These are phyloP conservation scores for Rusavskia elegans DNA, from an alignment of 495 filamentous ascomycete genomes.

Conservation along the genomic window DNA sequence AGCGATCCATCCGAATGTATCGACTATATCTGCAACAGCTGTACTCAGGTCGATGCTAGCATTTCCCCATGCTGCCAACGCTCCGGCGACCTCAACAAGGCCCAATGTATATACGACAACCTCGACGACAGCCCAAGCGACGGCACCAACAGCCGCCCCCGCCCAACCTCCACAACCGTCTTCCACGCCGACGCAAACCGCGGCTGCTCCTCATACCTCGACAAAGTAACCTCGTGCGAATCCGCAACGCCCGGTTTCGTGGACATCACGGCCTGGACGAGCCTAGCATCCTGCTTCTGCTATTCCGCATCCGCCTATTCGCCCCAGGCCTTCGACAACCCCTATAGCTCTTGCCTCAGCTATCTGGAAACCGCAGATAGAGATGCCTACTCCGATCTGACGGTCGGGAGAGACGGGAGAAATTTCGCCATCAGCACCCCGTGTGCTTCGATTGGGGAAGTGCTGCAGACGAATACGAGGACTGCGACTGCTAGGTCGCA, in stretches of 20 bases:
- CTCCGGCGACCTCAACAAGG: neutral
- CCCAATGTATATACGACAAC: neutral
- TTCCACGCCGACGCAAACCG: neutral
- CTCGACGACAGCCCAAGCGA: neutral
- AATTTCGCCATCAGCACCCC: neutral
- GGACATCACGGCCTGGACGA: neutral
- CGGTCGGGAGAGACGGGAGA: neutral
- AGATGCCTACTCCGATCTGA: neutral
- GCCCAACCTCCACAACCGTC: too few species aligned
- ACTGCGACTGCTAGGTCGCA: too few species aligned
- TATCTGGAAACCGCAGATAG: neutral
- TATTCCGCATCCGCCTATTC: neutral
- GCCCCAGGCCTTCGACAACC: neutral
- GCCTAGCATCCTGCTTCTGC: neutral
- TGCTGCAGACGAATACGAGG: neutral
- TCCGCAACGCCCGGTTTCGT: neutral
- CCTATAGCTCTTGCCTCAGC: neutral
- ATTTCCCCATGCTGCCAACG: neutral
- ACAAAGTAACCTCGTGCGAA: neutral
- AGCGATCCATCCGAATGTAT: neutral
- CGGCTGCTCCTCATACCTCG: neutral
- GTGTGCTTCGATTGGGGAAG: neutral
- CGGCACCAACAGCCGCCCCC: neutral
- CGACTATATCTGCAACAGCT: neutral
- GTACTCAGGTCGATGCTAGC: neutral